Conservation (phyloP, 441 rosid species). For the Erodium texanum region DNA sequence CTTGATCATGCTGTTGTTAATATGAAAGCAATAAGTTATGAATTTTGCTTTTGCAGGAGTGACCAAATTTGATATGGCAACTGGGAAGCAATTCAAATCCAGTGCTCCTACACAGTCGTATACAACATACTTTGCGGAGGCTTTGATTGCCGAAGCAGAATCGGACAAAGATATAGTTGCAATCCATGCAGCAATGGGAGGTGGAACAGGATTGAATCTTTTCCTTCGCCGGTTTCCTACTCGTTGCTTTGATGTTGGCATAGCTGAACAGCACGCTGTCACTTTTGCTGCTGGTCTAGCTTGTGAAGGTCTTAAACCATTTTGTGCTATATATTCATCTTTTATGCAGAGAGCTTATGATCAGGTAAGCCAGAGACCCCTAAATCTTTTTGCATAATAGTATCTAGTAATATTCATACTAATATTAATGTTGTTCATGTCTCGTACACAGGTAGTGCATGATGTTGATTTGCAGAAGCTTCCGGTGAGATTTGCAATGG, state of each 20-base stretch:
- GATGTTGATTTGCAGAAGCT: slow-evolving; percentile 69
- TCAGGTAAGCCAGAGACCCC: slow-evolving; percentile 34
- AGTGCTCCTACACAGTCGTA: slow-evolving; percentile 45
- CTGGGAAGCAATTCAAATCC: slow-evolving; percentile 52
- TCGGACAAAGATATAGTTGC: slow-evolving; percentile 47
- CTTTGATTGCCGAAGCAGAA: slow-evolving; percentile 55
- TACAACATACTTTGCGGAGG: slow-evolving; percentile 58
- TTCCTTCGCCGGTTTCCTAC: slow-evolving; percentile 58
- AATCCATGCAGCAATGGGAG: too few relatives aligned
- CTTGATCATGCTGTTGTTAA: neutral
- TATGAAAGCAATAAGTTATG: slow-evolving; percentile 2
- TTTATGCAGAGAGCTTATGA: slow-evolving; percentile 72
- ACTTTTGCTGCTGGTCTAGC: slow-evolving; percentile 77
- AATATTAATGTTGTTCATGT: slow-evolving; percentile 1
- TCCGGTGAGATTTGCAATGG: slow-evolving; percentile 63
- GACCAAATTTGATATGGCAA: slow-evolving; percentile 43
- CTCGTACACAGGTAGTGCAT: slow-evolving; percentile 43
- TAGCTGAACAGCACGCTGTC: slow-evolving; percentile 71
- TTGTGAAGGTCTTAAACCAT: slow-evolving; percentile 65
- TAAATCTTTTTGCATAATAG: neutral
- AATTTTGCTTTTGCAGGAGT: slow-evolving; percentile 35
- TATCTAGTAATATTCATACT: too few relatives aligned
- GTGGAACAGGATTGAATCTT: slow-evolving; percentile 63
- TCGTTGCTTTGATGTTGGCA: slow-evolving; percentile 69
- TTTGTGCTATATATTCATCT: slow-evolving; percentile 64